Evolutionary conservation across 2,329 filamentous ascomycete genomes (phyloP).

Genomic region (Botrytis hyacinthi): DNA sequence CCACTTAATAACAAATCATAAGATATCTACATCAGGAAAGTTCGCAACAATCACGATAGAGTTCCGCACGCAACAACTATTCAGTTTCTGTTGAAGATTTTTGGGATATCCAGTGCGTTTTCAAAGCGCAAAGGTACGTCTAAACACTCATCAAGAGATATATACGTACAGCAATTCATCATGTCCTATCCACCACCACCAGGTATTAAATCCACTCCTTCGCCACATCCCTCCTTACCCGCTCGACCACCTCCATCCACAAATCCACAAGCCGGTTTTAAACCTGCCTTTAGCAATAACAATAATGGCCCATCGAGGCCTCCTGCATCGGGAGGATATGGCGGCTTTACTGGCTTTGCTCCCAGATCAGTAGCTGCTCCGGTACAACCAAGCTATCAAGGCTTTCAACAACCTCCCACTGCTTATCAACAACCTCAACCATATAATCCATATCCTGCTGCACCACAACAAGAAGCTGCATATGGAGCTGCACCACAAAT

Average conservation of each 20-base stretch:
- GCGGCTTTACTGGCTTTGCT: conserved; percentile 55
- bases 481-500: conserved; percentile 65
- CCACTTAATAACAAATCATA: not conserved
- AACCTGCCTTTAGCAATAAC: conserved; percentile 28
- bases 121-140: conserved; percentile 41
- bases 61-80: not conserved
- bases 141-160: conserved; percentile 34
- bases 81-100: conserved; percentile 1
- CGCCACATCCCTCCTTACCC: conserved; percentile 65
- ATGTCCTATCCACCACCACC: conserved; percentile 87
- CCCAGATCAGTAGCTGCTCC: conserved; percentile 55
- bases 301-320: conserved; percentile 29
- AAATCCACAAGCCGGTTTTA: conserved; percentile 28
- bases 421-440: conserved; percentile 28
- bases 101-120: conserved; percentile 28
- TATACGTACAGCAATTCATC: conserved; percentile 52
- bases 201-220: conserved; percentile 56
- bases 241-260: conserved; percentile 68
- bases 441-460: conserved; percentile 31
- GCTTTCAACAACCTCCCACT: conserved; percentile 35
- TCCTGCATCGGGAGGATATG: conserved; percentile 30
- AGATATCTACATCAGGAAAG: not conserved
- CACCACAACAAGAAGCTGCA: conserved; percentile 35
- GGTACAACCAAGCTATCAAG: conserved; percentile 31
- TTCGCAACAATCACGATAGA: not conserved